Conservation (phyloP, 148 eudicot genomes). For the Pharnaceum exiguum region DNA sequence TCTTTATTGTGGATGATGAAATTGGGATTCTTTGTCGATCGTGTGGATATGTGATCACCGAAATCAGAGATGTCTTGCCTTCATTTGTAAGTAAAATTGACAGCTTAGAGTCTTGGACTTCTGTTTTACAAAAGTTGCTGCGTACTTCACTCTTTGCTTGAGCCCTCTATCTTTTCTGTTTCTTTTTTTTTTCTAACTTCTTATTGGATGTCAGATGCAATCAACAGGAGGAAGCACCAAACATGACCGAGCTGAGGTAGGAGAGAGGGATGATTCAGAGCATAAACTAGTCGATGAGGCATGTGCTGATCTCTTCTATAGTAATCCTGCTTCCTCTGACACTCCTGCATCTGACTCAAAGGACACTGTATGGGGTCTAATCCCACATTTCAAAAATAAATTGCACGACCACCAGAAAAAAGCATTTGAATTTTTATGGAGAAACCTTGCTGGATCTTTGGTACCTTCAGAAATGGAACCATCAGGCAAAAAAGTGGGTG, state of each 20-base stretch:
- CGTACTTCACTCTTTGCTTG: too few species aligned
- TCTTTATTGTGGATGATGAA: conserved; percentile 73
- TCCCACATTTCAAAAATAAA: conserved; percentile 62
- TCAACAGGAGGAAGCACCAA: conserved; percentile 30
- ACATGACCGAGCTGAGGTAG: conserved; percentile 33
- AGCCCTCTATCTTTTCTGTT: not conserved
- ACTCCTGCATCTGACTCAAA: conserved; percentile 38
- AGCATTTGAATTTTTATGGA: conserved; percentile 93
- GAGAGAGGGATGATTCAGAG: conserved; percentile 46
- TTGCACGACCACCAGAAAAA: conserved; percentile 71
- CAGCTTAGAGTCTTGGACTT: not conserved
- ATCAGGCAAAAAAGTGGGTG: conserved; percentile 56
- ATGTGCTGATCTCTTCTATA: conserved; percentile 38
- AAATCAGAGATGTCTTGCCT: conserved; percentile 76
- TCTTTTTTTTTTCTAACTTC: not conserved
- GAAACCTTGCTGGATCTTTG: conserved; percentile 78
- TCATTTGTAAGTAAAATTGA: conserved; percentile 62
- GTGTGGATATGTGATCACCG: conserved; percentile 77
- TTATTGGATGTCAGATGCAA: conserved; percentile 37
- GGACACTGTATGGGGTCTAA: conserved; percentile 79
- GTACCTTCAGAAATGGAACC: conserved; percentile 71
- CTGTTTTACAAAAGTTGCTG: too few species aligned
- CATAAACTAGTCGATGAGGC: conserved; percentile 39
- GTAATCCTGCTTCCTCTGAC: conserved; percentile 48
- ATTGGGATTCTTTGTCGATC: conserved; percentile 69